Evolutionary conservation across 371 early-diverging fungal species (phyloP).

Genomic region (Apophysomyces elegans): DNA sequence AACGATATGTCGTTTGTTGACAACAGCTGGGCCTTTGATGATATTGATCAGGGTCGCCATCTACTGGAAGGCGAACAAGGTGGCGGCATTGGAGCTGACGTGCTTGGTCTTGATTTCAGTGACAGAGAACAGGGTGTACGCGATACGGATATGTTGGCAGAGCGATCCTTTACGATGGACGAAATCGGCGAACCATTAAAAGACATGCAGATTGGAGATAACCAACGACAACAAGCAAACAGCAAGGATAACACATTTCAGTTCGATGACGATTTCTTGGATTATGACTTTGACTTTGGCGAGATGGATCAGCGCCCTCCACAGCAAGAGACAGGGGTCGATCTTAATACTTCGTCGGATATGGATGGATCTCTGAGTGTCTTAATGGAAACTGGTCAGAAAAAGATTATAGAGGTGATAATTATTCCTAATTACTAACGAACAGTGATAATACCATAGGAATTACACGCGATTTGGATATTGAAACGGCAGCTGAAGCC

Average conservation of each 20-base stretch:
- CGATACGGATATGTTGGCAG: conserved; percentile 14
- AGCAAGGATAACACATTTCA: conserved; percentile 15
- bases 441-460: conserved; percentile 16
- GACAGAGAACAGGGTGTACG: conserved; percentile 43
- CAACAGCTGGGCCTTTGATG: conserved; percentile 22
- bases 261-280: conserved; percentile 22
- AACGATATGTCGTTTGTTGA: conserved; percentile 19
- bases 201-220: conserved; percentile 51
- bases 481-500: conserved; percentile 4
- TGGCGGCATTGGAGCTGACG: conserved; percentile 14
- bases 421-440: too few relatives aligned
- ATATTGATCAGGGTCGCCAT: conserved; percentile 39
- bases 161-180: conserved; percentile 31
- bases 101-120: conserved; percentile 9
- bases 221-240: conserved; percentile 17
- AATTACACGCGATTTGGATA: conserved; percentile 39
- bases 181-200: conserved; percentile 39
- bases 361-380: conserved; percentile 26
- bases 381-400: conserved; percentile 31
- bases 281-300: conserved; percentile 64
- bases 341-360: conserved; percentile 11
- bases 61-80: conserved; percentile 6
- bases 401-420: too few relatives aligned
- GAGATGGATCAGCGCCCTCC: conserved; percentile 35
- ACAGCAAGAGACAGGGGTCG: conserved; percentile 9